A percentile compares a stretch with the other conserved stretches of the same genome.
phyloP scores from a whole-genome alignment of 495 filamentous ascomycete genomes.

The Neurospora sp. region DNA sequence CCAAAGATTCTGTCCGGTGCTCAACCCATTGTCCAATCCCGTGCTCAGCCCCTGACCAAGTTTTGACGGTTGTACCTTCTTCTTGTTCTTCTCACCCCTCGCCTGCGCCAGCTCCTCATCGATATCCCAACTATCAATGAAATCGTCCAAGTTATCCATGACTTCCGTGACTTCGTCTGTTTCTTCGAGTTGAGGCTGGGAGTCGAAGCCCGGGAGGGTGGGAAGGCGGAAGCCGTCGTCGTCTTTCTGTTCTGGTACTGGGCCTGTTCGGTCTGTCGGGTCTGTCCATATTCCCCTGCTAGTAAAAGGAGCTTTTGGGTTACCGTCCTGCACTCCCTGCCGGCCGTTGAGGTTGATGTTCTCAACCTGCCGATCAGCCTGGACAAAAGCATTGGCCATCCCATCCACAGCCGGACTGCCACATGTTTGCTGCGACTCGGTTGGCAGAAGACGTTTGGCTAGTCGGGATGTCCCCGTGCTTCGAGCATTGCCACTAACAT shows the following conservation, averaged over 20 bases:
- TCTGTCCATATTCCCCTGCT: background rate
- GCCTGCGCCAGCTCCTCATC: slow-evolving; percentile 27
- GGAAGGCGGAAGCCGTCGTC: background rate
- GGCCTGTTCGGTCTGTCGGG: background rate
- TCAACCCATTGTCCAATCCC: background rate
- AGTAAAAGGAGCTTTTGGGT: background rate
- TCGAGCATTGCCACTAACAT: slow-evolving; percentile 1
- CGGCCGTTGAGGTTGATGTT: background rate
- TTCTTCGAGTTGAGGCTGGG: background rate
- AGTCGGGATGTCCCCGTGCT: background rate
- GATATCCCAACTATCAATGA: slow-evolving; percentile 30
- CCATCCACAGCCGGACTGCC: slow-evolving; percentile 27
- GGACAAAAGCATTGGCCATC: slow-evolving; percentile 32
- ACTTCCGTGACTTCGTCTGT: slow-evolving; percentile 33
- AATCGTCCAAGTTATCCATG: slow-evolving; percentile 32
- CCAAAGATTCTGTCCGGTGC: slow-evolving; percentile 9
- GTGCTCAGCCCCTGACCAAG: background rate
- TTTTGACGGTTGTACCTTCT: background rate
- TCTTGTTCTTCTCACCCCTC: slow-evolving; percentile 6
- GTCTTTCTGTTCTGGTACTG: slow-evolving; percentile 12
- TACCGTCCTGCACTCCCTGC: background rate
- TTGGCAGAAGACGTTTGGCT: slow-evolving; percentile 24
- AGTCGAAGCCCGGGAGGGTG: background rate
- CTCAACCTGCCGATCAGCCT: slow-evolving; percentile 5
- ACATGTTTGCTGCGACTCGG: slow-evolving; percentile 27